Percentiles rank a stretch among this genome's conserved stretches.
Evolutionary conservation across 1,284 basidiomycete species (phyloP).

Genomic region (Cryptococcus sp.): DNA sequence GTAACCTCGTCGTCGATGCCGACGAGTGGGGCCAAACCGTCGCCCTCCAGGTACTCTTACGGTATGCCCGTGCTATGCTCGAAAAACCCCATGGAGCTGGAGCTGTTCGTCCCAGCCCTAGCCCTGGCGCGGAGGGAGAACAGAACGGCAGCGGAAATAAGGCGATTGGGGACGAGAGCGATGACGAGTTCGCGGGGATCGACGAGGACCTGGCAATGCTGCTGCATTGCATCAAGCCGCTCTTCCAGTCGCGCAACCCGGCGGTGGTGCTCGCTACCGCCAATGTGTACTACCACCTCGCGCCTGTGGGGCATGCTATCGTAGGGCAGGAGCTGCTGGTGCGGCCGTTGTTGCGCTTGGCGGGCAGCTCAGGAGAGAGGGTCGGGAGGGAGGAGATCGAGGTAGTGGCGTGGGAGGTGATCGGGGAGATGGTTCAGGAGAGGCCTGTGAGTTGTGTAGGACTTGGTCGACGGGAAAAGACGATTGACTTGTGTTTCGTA

Average conservation of each 20-base stretch:
- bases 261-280: constrained; percentile 74
- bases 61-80: constrained; percentile 83
- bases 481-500: constrained; percentile 36
- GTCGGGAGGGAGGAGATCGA: constrained; percentile 59
- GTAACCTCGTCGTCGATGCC: constrained; percentile 76
- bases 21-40: constrained; percentile 96
- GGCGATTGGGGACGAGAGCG: constrained; percentile 19
- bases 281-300: constrained; percentile 70
- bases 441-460: constrained; percentile 58
- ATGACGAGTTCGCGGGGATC: constrained; percentile 58
- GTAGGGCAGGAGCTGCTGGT: constrained; percentile 42
- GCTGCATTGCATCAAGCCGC: constrained; percentile 65
- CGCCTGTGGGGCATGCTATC: constrained; percentile 52
- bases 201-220: constrained; percentile 69
- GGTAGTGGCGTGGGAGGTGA: constrained; percentile 67
- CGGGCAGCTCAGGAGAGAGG: constrained; percentile 41
- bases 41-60: constrained; percentile 69
- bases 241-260: constrained; percentile 80
- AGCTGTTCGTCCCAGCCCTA: constrained; percentile 5
- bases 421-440: constrained; percentile 61
- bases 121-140: not conserved
- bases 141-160: not conserved
- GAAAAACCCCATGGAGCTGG: constrained; percentile 58
- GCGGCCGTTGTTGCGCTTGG: constrained; percentile 39
- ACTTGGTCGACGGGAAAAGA: not conserved